Evolutionary conservation across 768 basidiomycete genomes (phyloP), one percentile per base, ranked within the genome.

Genomic region (Punctularia strigosozonata): DNA sequence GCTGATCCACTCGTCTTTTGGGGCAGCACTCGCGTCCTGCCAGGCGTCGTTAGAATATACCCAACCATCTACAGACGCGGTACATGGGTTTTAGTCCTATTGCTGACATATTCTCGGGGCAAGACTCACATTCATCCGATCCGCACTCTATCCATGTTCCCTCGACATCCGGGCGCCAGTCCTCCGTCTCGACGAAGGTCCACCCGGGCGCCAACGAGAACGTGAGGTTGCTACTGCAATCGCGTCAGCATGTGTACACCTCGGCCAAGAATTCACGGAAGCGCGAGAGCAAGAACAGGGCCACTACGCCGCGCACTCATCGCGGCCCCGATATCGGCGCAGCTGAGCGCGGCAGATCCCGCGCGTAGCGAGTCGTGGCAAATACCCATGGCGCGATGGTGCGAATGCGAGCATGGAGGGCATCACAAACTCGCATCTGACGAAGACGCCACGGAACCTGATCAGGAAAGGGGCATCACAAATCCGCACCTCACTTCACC

Each of bases 1-100:
- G 30, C 61, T 62, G 46, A 58, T 67, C 54, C 60, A 70, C 43
- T 50, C 63, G 39, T 57, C 59, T 62, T 63, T 28, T 56, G 64
- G 51, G 54, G 45, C 45, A 51, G 58, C 26, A 52, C 58, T 40
- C 8, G 74, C 63, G 40, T 76, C 65, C 4, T 73, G 59, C 87
- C 86, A 89, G 0, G 68, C 60, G 42, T 86, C 84, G 44, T 84
- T 81, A 6, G 79, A 79, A 49, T 88, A 88, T 12, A 82, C 73
- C 84, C 87, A 89, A 3, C 83, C 86, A 48, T 75, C 82, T 78
- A 24, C 5, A 25, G 31, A 15, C 22, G 43, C 13, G 22, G 8
- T 30, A 23, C 31, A 30, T n/a, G n/a, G n/a, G n/a, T n/a, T n/a
- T n/a, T n/a, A n/a, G n/a, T n/a, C n/a, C n/a, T n/a, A n/a, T n/a